Evolutionary conservation across 2,329 filamentous ascomycete genomes (phyloP).

Genomic region (Claviceps sp.): DNA sequence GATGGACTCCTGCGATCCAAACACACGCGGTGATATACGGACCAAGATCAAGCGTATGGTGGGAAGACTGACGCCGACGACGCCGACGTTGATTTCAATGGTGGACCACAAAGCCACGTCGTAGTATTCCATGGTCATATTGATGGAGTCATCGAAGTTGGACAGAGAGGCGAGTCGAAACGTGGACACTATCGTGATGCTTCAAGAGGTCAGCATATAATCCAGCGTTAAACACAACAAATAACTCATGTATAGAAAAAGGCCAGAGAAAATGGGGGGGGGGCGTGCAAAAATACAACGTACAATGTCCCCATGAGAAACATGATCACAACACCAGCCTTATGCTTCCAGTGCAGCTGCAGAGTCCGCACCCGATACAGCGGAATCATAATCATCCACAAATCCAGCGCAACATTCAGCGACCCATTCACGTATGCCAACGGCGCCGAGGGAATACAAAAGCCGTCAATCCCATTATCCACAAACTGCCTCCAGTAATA

Average conservation of each 20-base stretch:
- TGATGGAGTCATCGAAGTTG: slow-evolving; percentile 12
- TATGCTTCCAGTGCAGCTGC: slow-evolving; percentile 29
- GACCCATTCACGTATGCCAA: slow-evolving; percentile 34
- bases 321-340: slow-evolving; percentile 30
- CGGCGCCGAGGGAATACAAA: slow-evolving; percentile 31
- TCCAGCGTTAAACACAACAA: background rate
- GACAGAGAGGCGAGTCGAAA: slow-evolving; percentile 16
- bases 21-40: slow-evolving; percentile 1
- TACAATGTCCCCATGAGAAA: slow-evolving; percentile 30
- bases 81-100: slow-evolving; percentile 18
- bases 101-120: slow-evolving; percentile 15
- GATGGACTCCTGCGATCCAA: background rate
- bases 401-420: slow-evolving; percentile 34
- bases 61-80: slow-evolving; percentile 19
- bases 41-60: slow-evolving; percentile 13
- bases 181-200: slow-evolving; percentile 17
- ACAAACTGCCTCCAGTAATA: slow-evolving; percentile 36
- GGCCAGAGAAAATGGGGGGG: background rate
- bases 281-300: slow-evolving; percentile 4
- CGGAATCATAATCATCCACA: slow-evolving; percentile 35
- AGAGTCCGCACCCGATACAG: slow-evolving; percentile 25
- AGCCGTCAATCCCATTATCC: slow-evolving; percentile 21
- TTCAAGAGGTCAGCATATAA: background rate
- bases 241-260: background rate
- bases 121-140: slow-evolving; percentile 14